Percentiles rank a stretch among this genome's conserved stretches.
Conservation (phyloP, 345 rosid genomes). For the Moringa oleifera region DNA sequence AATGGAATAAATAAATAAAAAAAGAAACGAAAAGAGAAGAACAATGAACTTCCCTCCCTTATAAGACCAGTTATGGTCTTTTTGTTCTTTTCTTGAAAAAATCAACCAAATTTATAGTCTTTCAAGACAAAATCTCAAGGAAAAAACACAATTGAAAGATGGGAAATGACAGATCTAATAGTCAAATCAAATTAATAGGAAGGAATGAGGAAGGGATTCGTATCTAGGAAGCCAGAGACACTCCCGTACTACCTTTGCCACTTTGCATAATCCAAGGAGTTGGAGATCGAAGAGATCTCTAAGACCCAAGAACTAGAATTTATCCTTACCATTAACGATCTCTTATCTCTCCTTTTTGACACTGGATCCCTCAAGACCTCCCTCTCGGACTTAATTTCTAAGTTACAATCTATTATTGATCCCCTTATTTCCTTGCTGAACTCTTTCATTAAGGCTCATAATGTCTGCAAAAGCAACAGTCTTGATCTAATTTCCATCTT, state of each 20-base stretch:
- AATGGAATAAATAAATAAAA: no score
- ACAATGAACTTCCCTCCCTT: no score
- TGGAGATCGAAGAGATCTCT: slow-evolving; percentile 97
- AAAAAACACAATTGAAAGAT: no score
- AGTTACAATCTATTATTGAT: slow-evolving; percentile 71
- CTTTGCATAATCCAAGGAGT: slow-evolving; percentile 81
- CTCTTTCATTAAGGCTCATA: slow-evolving; percentile 65
- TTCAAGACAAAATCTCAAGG: no score
- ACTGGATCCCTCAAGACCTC: slow-evolving; percentile 89
- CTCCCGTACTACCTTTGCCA: slow-evolving; percentile 83
- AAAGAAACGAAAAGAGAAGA: no score
- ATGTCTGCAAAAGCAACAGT: slow-evolving; percentile 60
- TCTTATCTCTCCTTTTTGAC: slow-evolving; percentile 92
- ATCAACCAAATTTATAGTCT: no score
- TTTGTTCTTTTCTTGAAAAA: no score
- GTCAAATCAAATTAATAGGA: no score
- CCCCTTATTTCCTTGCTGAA: slow-evolving; percentile 80
- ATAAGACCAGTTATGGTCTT: no score
- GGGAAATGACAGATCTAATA: no score
- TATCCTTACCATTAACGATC: slow-evolving; percentile 94
- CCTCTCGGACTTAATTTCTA: slow-evolving; percentile 76
- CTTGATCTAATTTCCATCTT: slow-evolving; percentile 52
- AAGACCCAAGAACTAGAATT: slow-evolving; percentile 97
- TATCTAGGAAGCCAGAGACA: slow-evolving; percentile 76
- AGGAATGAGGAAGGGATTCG: slow-evolving; percentile 81